phyloP scores from a whole-genome alignment of 495 filamentous ascomycete species.

The Xylaria telfairii region DNA sequence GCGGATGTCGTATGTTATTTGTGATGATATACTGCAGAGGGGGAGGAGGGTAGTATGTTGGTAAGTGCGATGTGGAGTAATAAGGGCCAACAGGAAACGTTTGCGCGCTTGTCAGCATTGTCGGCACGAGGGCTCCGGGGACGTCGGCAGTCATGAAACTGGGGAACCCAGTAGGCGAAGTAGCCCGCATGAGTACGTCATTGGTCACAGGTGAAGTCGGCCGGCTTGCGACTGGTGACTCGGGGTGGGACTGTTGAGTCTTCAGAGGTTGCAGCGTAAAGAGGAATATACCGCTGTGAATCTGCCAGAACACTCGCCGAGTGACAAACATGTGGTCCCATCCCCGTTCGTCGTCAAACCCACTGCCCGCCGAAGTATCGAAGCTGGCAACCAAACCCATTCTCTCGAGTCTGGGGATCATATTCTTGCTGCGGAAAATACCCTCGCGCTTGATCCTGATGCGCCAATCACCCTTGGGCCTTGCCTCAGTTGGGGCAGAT shows the following conservation, averaged over 20 bases:
- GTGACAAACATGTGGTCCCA: slow-evolving; percentile 86
- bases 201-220: slow-evolving; percentile 66
- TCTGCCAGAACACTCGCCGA: slow-evolving; percentile 86
- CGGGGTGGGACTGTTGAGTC: slow-evolving; percentile 53
- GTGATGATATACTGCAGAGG: slow-evolving; percentile 83
- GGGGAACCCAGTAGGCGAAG: slow-evolving; percentile 10
- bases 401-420: slow-evolving; percentile 88
- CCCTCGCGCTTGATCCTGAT: slow-evolving; percentile 85
- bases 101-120: slow-evolving; percentile 43
- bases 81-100: slow-evolving; percentile 67
- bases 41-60: slow-evolving; percentile 87
- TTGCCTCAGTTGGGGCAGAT: slow-evolving; percentile 68
- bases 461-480: slow-evolving; percentile 85
- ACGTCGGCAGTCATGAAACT: slow-evolving; percentile 36
- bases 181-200: slow-evolving; percentile 36
- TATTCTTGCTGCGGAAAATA: slow-evolving; percentile 78
- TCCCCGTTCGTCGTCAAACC: slow-evolving; percentile 66
- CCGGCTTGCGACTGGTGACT: slow-evolving; percentile 57
- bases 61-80: slow-evolving; percentile 77
- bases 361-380: slow-evolving; percentile 75
- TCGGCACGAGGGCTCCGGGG: slow-evolving; percentile 37
- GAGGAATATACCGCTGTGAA: slow-evolving; percentile 84
- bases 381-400: slow-evolving; percentile 84
- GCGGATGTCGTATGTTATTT: slow-evolving; percentile 79
- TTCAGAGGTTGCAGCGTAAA: slow-evolving; percentile 75